These are phyloP conservation scores for Fomitopsis pinicola DNA, from an alignment of 1,284 basidiomycete species.

Conservation along the genomic window DNA sequence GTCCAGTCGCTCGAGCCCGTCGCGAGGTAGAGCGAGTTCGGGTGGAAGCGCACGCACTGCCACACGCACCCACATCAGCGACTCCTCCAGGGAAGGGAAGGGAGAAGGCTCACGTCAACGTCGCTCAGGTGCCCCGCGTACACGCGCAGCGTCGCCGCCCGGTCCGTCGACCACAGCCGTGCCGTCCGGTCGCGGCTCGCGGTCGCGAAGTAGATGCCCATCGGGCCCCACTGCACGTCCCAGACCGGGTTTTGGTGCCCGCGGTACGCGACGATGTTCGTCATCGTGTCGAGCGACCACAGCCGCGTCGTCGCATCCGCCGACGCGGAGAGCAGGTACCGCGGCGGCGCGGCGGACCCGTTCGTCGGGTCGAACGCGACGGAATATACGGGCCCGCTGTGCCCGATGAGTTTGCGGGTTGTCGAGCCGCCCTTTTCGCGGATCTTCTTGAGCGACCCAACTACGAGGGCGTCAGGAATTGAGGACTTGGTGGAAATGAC, in stretches of 20 bases:
- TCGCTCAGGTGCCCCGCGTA: constrained; percentile 97
- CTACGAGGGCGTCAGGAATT: constrained; percentile 32
- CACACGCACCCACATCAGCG: constrained; percentile 1
- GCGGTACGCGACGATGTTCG: constrained; percentile 90
- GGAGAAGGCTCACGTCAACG: constrained; percentile 74
- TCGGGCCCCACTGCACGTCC: constrained; percentile 98
- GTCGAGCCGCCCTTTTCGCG: constrained; percentile 77
- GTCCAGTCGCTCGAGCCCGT: constrained; percentile 97
- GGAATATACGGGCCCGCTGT: constrained; percentile 95
- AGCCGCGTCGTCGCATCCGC: constrained; percentile 89
- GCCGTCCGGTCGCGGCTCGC: constrained; percentile 94
- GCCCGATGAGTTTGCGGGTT: constrained; percentile 92
- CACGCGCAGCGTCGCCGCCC: constrained; percentile 83
- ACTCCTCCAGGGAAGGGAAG: background rate
- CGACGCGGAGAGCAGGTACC: constrained; percentile 88
- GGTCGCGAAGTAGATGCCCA: constrained; percentile 98
- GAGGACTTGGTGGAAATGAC: constrained; percentile 2
- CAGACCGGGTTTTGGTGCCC: constrained; percentile 98
- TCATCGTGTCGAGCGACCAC: constrained; percentile 96
- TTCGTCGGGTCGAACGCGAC: constrained; percentile 90
- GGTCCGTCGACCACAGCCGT: constrained; percentile 93
- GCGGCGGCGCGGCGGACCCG: constrained; percentile 83
- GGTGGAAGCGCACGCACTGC: constrained; percentile 96
- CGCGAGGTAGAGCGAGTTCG: constrained; percentile 95
- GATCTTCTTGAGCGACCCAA: constrained; percentile 56